Conservation (phyloP, 257 asterid species). For the Gardenia jasminoides region DNA sequence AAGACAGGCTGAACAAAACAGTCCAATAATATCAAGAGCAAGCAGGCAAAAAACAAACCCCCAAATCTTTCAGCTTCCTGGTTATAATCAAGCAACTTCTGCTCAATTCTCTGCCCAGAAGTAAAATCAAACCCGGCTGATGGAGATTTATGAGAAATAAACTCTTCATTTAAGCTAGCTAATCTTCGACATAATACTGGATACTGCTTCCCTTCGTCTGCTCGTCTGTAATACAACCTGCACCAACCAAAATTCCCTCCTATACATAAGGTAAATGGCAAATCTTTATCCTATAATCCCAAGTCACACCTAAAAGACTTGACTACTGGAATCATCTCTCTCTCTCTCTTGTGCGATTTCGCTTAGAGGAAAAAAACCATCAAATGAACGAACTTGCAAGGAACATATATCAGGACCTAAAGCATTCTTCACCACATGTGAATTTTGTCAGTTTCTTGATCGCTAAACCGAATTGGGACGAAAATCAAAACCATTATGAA, state of each 20-base stretch:
- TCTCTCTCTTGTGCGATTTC: not conserved
- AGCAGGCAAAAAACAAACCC: constrained; percentile 34
- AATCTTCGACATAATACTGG: constrained; percentile 84
- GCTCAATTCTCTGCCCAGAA: constrained; percentile 87
- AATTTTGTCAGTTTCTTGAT: not conserved
- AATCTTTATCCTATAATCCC: constrained; percentile 19
- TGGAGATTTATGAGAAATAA: constrained; percentile 77
- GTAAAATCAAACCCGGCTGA: constrained; percentile 93
- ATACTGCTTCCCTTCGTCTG: constrained; percentile 93
- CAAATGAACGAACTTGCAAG: not conserved
- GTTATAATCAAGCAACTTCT: constrained; percentile 86
- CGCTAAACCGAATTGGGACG: not conserved
- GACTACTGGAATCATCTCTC: not conserved
- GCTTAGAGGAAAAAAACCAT: not conserved
- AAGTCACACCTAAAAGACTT: not conserved
- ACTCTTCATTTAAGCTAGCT: constrained; percentile 76
- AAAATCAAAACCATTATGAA: not conserved
- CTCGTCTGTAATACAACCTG: constrained; percentile 90
- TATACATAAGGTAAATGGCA: constrained; percentile 12
- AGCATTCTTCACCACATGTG: too few species aligned
- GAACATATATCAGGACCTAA: not conserved
- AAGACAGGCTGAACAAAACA: not conserved
- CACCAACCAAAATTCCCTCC: constrained; percentile 24
- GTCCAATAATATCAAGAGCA: not conserved
- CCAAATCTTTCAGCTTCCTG: constrained; percentile 93